Evolutionary conservation across 495 filamentous ascomycete genomes (phyloP), one percentile per base, ranked within the genome.

Genomic region (Apiosordaria backusii): DNA sequence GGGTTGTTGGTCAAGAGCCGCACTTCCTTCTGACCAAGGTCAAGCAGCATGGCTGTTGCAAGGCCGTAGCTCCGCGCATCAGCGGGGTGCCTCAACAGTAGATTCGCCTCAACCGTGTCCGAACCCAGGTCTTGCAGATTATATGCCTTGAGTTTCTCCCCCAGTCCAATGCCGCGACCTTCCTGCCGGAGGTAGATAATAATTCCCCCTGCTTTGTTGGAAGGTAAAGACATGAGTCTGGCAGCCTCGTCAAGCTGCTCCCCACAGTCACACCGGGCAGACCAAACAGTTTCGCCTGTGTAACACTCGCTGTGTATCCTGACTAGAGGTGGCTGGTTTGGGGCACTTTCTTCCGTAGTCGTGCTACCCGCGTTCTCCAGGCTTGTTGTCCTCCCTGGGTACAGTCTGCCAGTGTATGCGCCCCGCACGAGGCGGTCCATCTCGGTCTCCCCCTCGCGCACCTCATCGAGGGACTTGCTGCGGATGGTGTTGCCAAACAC

Each of bases 301-400:
- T 99, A 99, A 81, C 95, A 99, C 76, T 99, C 95, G 7, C 91
- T 95, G 76, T 99, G 95, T 76, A 99, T 98, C 63, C 95, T 85
- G 18, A 98, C 93, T 50, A 98, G 81, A 0, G 96, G 93, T 26
- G 74, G 71, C 63, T 61, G 59, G n/a, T 6, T 19, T 7, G 40
- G 7, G 16, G 0, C 59, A 35, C 58, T 29, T 29, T 61, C 55
- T 62, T 2, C 50, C 21, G 27, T 16, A 26, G 26, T 40, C 18
- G 40, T 0, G 5, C 25, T 16, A 40, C n/a, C 52, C 19, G 19
- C 52, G 0, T 23, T 23, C 16, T n/a, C 61, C 61, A 9, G 82
- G 79, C 86, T 93, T 35, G 84, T 89, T 15, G 86, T 88, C 65
- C 95, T 85, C 1, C 95, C 95, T 0, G 96, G 96, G 72, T 89